phyloP scores from a whole-genome alignment of 2,329 filamentous ascomycete species.

The Colletotrichum tabaci region DNA sequence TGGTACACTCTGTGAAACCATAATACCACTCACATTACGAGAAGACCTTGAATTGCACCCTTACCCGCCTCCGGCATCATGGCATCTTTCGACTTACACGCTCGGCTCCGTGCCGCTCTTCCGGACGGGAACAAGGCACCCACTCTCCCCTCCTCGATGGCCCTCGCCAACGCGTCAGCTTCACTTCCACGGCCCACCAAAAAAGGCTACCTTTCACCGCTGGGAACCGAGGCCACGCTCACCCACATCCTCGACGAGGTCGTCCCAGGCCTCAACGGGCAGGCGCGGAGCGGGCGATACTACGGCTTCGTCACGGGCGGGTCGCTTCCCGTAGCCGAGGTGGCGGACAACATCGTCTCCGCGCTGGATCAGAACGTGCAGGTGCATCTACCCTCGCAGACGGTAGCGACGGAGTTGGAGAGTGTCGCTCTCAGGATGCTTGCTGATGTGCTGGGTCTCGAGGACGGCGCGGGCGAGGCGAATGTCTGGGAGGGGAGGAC shows the following conservation, averaged over 20 bases:
- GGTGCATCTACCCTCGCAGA: slow-evolving; percentile 85
- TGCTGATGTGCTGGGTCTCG: slow-evolving; percentile 72
- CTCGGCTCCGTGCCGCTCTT: slow-evolving; percentile 34
- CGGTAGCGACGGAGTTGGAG: slow-evolving; percentile 83
- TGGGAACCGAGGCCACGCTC: slow-evolving; percentile 52
- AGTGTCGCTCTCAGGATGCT: slow-evolving; percentile 79
- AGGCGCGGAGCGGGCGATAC: slow-evolving; percentile 78
- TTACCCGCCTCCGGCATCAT: not conserved
- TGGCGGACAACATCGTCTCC: slow-evolving; percentile 88
- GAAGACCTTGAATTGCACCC: not conserved
- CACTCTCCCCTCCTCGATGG: slow-evolving; percentile 56
- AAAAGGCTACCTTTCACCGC: slow-evolving; percentile 51
- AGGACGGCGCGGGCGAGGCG: slow-evolving; percentile 55
- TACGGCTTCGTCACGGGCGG: slow-evolving; percentile 94
- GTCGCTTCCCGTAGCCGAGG: slow-evolving; percentile 81
- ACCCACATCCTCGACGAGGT: slow-evolving; percentile 63
- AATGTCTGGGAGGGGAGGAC: slow-evolving; percentile 71
- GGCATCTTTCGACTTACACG: slow-evolving; percentile 32
- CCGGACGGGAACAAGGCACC: slow-evolving; percentile 41
- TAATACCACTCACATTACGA: not conserved
- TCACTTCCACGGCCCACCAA: slow-evolving; percentile 55
- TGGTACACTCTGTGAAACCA: not conserved
- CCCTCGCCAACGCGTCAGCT: slow-evolving; percentile 55
- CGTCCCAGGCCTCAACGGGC: slow-evolving; percentile 75
- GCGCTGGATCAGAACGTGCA: slow-evolving; percentile 87